phyloP scores from a whole-genome alignment of 768 basidiomycete genomes.

The Lentinus tigrinus region DNA sequence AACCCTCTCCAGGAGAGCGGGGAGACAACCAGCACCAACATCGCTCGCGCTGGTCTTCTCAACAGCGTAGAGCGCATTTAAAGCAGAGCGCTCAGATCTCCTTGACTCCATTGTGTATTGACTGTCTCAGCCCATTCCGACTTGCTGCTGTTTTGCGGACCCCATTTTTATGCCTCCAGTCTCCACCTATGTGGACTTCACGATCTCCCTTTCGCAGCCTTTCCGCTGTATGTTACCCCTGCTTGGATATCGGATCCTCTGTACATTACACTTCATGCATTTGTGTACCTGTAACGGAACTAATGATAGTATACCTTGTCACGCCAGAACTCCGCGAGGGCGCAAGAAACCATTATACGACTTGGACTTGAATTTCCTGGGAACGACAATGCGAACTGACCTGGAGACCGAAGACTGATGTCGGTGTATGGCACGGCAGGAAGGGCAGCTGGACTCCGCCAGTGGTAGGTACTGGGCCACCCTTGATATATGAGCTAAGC shows the following conservation, averaged over 20 bases:
- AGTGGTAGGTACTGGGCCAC: too few relatives aligned
- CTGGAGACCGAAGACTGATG: too few relatives aligned
- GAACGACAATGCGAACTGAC: too few relatives aligned
- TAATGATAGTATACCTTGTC: neutral
- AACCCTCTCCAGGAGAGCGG: conserved; percentile 24
- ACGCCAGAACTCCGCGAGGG: neutral
- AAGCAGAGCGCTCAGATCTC: neutral
- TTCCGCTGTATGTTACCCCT: neutral
- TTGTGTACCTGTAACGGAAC: neutral
- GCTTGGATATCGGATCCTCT: neutral
- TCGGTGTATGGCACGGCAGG: too few relatives aligned
- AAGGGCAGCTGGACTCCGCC: too few relatives aligned
- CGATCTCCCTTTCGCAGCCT: too few relatives aligned
- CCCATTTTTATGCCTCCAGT: neutral
- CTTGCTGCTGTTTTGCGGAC: neutral
- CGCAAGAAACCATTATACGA: too few relatives aligned
- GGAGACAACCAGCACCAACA: conserved; percentile 34
- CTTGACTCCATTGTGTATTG: neutral
- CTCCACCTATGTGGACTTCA: too few relatives aligned
- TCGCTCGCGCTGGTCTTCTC: conserved; percentile 52
- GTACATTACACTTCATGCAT: neutral
- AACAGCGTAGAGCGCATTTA: conserved; percentile 44
- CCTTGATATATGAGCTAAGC: too few relatives aligned
- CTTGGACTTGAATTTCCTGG: too few relatives aligned
- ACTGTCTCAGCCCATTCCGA: too few relatives aligned